Evolutionary conservation across 2,329 filamentous ascomycete species (phyloP), one percentile per base, ranked within the genome.

Genomic region (Phialocephala sp.): DNA sequence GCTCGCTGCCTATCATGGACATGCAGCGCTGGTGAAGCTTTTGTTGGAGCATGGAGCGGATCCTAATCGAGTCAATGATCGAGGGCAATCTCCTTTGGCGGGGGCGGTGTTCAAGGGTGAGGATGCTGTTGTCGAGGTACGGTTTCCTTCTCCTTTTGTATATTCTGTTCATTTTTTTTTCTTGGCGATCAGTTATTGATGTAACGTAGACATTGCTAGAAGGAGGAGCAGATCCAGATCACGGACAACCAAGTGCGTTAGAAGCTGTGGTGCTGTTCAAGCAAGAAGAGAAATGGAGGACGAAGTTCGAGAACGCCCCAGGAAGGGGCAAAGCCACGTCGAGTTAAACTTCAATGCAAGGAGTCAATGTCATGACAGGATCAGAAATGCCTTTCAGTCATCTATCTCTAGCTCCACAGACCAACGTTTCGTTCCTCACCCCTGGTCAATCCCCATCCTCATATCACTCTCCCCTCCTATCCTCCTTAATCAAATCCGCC

Each of bases 91-190:
- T 68, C 87, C 88, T 0, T 80, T 92, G 3, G 89, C 89, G 0
- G 90, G 90, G 0, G 89, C 89, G 0, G 87, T 92, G 9, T 92
- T 92, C 76, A 92, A 92, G 77, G 86, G 86, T 12, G 88, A 90
- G 73, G 83, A 85, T 62, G 85, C 84, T 4, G 86, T 92, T 2
- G 83, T 92, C 11, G 84, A 85, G 74, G 83, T 85, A 66, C 59
- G 76, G 50, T 12, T 20, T 12, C 27, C 47, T 8, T 8, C 32
- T 59, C 4, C 14, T n/a, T n/a, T n/a, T n/a, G n/a, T n/a, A n/a
- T n/a, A n/a, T 54, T 27, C 8, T 27, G 20, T 12, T 15, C 8
- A n/a, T 14, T 56, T 39, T 36, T n/a, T n/a, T n/a, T n/a, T n/a
- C n/a, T n/a, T n/a, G 12, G 4, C 2, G 11, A 36, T 9, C 15